Evolutionary conservation across 306 rosid genomes (phyloP).

Genomic region (Ammopiptanthus mongolicus): DNA sequence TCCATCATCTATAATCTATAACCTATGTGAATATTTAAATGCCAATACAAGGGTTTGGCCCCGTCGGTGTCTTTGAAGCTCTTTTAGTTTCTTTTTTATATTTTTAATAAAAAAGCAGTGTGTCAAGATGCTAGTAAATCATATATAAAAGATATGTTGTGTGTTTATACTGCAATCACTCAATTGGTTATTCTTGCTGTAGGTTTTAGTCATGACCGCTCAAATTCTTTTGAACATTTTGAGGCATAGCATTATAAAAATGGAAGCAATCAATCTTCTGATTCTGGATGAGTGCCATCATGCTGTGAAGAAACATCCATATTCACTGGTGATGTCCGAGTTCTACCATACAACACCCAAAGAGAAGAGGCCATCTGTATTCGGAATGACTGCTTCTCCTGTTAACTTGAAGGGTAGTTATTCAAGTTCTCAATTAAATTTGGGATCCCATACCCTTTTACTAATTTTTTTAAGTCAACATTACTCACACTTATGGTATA

Average conservation of each 20-base stretch:
- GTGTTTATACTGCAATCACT: conserved; percentile 1
- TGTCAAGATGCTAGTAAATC: background rate
- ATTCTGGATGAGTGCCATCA: conserved; percentile 98
- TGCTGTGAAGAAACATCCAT: conserved; percentile 98
- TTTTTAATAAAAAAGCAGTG: background rate
- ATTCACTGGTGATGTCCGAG: conserved; percentile 97
- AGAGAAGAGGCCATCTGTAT: conserved; percentile 84
- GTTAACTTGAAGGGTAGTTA: conserved; percentile 86
- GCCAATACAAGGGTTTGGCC: background rate
- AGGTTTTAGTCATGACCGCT: conserved; percentile 99
- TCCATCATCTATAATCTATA: background rate
- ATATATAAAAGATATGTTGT: background rate
- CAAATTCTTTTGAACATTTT: conserved; percentile 96
- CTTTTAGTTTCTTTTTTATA: background rate
- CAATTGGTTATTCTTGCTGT: conserved; percentile 33
- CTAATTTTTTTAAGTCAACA: conserved; percentile 4
- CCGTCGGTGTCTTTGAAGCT: background rate
- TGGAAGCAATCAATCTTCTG: conserved; percentile 85
- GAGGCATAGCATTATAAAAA: conserved; percentile 94
- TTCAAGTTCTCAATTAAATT: conserved; percentile 5
- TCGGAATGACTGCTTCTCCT: conserved; percentile 99
- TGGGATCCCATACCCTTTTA: background rate
- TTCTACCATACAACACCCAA: conserved; percentile 92
- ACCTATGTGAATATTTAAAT: background rate
- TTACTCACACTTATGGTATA: conserved; percentile 29